phyloP scores from a whole-genome alignment of 176 grass and related monocot genomes.

The Alloteropsis semialata region DNA sequence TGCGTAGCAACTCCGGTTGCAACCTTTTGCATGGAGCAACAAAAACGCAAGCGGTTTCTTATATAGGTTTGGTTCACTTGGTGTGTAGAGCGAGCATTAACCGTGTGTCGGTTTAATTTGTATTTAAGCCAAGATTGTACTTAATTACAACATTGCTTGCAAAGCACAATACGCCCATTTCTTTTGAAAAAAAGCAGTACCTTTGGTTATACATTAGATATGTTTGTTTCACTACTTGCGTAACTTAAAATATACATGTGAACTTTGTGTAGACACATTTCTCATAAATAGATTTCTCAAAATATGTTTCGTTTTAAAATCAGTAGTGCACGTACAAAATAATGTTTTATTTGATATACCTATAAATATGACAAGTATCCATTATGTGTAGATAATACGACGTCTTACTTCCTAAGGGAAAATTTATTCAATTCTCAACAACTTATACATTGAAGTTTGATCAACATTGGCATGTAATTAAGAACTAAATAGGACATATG shows the following conservation, averaged over 20 bases:
- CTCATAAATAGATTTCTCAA: neutral
- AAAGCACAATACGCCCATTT: neutral
- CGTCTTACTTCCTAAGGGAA: neutral
- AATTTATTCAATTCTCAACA: neutral
- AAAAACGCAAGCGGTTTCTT: no score
- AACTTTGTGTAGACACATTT: neutral
- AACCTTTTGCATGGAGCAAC: no score
- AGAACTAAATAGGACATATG: neutral
- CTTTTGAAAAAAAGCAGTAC: no score
- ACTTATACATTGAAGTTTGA: neutral
- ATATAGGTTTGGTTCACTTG: no score
- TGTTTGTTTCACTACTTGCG: neutral
- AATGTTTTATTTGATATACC: neutral
- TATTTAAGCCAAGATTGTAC: neutral
- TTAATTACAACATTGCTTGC: neutral
- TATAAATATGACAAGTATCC: neutral
- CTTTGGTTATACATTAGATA: neutral
- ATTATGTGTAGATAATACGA: neutral
- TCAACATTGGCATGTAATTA: neutral
- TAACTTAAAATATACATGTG: neutral
- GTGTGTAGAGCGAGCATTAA: no score
- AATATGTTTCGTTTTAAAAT: neutral
- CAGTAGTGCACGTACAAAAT: neutral
- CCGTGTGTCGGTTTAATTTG: no score
- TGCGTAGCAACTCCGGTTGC: no score